A percentile compares a stretch with the other conserved stretches of the same genome.
These are phyloP conservation scores for Megacollybia platyphylla DNA, from an alignment of 1,284 basidiomycete genomes.

Conservation along the genomic window DNA sequence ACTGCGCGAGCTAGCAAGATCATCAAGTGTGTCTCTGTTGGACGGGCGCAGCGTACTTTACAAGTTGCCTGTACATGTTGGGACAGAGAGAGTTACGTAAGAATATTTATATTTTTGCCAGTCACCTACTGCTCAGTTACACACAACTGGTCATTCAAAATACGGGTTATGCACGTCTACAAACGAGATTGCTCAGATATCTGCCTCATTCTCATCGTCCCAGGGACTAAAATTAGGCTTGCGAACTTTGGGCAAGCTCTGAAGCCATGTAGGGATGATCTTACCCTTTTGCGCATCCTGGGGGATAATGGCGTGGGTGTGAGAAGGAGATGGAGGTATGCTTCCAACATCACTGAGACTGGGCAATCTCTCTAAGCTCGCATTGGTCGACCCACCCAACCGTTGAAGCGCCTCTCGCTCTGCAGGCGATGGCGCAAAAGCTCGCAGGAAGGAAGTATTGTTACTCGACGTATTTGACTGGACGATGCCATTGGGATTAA, in stretches of 20 bases:
- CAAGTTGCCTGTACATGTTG: no score
- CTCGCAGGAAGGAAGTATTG: constrained; percentile 45
- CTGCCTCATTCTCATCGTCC: constrained; percentile 33
- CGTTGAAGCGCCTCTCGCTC: constrained; percentile 70
- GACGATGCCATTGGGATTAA: constrained; percentile 40
- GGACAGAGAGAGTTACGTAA: no score
- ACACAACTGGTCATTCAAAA: no score
- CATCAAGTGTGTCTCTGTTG: no score
- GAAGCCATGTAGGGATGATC: constrained; percentile 40
- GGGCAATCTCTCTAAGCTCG: constrained; percentile 61
- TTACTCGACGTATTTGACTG: constrained; percentile 15
- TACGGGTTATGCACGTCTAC: no score
- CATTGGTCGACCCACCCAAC: constrained; percentile 52
- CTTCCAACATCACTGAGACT: constrained; percentile 59
- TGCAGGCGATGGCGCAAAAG: constrained; percentile 72
- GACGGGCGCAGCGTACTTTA: no score
- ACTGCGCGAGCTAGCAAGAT: no score
- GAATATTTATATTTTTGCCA: no score
- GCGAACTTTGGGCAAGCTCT: constrained; percentile 34
- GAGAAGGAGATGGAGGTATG: constrained; percentile 48
- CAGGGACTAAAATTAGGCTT: constrained; percentile 56
- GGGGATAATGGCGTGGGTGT: constrained; percentile 21
- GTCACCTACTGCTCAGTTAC: no score
- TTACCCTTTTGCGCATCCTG: constrained; percentile 13
- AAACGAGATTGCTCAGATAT: no score